Evolutionary conservation across 108 stramenopile genomes (phyloP).

Genomic region (Hondaea fermentalgiana): DNA sequence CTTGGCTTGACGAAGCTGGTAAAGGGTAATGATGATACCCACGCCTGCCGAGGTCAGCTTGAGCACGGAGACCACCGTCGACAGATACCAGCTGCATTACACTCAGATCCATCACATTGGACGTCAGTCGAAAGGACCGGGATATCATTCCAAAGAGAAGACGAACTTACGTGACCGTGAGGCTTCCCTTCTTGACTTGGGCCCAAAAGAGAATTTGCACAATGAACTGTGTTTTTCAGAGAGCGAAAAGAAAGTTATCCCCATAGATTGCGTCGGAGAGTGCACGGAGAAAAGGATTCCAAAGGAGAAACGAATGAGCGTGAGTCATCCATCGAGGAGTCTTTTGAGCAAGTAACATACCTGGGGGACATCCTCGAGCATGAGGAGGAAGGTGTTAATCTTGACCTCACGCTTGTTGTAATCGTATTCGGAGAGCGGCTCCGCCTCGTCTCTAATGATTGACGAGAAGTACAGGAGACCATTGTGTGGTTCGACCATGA

Average conservation of each 20-base stretch:
- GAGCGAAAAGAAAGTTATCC: neutral
- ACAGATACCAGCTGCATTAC: neutral
- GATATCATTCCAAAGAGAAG: neutral
- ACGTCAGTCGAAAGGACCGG: neutral
- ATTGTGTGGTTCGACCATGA: neutral
- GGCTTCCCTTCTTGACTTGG: neutral
- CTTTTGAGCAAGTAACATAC: neutral
- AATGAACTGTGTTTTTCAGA: neutral
- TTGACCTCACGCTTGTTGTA: neutral
- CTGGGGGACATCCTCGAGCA: neutral
- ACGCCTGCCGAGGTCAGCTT: neutral
- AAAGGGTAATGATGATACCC: neutral
- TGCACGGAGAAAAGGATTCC: no score
- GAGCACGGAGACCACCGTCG: neutral
- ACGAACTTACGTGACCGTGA: neutral
- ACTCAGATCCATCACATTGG: neutral
- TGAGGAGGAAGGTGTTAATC: neutral
- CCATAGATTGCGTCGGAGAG: no score
- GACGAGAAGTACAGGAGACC: neutral
- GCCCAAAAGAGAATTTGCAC: neutral
- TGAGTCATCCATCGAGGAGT: neutral
- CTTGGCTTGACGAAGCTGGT: neutral
- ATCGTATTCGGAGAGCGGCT: neutral
- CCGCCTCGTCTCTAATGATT: neutral
- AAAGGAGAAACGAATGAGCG: no score